Percentiles rank a stretch among this genome's conserved stretches.
phyloP scores from a whole-genome alignment of 2,329 filamentous ascomycete genomes.

The Xylariaceae sp. region DNA sequence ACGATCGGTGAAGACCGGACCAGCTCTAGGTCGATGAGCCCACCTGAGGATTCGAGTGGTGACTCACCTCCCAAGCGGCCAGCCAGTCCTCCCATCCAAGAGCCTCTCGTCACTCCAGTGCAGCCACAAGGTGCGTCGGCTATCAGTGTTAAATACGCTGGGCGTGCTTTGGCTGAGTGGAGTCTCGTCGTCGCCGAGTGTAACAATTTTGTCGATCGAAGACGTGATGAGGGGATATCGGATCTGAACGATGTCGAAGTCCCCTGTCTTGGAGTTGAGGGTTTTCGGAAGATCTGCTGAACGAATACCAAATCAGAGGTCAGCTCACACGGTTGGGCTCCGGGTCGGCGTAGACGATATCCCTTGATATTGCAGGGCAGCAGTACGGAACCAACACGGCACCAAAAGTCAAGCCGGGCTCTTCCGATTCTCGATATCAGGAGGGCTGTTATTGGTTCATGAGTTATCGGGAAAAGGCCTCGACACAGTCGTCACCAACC shows the following conservation, averaged over 20 bases:
- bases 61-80: slow-evolving; percentile 11
- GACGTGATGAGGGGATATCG: slow-evolving; percentile 65
- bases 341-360: too few species aligned
- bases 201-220: slow-evolving; percentile 72
- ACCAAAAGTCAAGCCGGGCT: too few species aligned
- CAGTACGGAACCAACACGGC: too few species aligned
- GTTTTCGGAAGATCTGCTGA: slow-evolving; percentile 35
- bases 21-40: slow-evolving; percentile 2
- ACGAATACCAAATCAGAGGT: too few species aligned
- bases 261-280: slow-evolving; percentile 56
- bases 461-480: too few species aligned
- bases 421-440: too few species aligned
- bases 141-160: slow-evolving; percentile 52
- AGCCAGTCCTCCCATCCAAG: slow-evolving; percentile 9
- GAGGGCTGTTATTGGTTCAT: too few species aligned
- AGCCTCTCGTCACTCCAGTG: slow-evolving; percentile 33
- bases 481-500: too few species aligned
- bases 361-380: too few species aligned
- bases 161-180: slow-evolving; percentile 74
- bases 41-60: slow-evolving; percentile 14
- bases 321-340: too few species aligned
- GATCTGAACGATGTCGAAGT: slow-evolving; percentile 62
- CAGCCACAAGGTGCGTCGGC: slow-evolving; percentile 39
- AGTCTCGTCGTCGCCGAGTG: slow-evolving; percentile 65
- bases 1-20: slow-evolving; percentile 7